Evolutionary conservation across 1,284 basidiomycete genomes (phyloP).

Genomic region (Volvariella volvacea): DNA sequence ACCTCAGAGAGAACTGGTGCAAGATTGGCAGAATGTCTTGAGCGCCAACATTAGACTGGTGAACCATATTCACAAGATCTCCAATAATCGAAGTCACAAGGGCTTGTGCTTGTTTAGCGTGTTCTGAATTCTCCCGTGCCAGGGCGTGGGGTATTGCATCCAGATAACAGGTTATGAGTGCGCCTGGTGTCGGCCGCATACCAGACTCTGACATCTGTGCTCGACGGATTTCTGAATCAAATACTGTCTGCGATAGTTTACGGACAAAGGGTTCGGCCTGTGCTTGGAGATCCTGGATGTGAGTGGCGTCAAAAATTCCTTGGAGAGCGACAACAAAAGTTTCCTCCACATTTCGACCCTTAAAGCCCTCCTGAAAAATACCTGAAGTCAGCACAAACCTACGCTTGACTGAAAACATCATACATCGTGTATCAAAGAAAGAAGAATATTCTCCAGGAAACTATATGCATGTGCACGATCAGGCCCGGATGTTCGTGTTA

Average conservation of each 20-base stretch:
- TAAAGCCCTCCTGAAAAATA: conserved; percentile 47
- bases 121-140: conserved; percentile 54
- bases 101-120: conserved; percentile 53
- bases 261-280: conserved; percentile 66
- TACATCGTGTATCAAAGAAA: conserved; percentile 75
- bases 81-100: conserved; percentile 59
- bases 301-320: conserved; percentile 76
- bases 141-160: conserved; percentile 71
- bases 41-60: conserved; percentile 33
- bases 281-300: conserved; percentile 63
- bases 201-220: conserved; percentile 46
- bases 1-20: conserved; percentile 74
- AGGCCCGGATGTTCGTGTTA: conserved; percentile 52
- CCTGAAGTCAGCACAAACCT: background rate
- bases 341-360: conserved; percentile 70
- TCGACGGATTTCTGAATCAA: conserved; percentile 59
- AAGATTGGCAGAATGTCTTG: conserved; percentile 61
- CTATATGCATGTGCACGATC: conserved; percentile 76
- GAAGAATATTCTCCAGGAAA: conserved; percentile 72
- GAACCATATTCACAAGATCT: conserved; percentile 58
- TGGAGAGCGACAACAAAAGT: conserved; percentile 69
- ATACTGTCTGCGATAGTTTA: conserved; percentile 64
- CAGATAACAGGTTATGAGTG: conserved; percentile 66
- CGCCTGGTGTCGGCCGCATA: conserved; percentile 51
- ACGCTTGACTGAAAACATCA: conserved; percentile 5